Percentiles rank a stretch among this genome's conserved stretches.
phyloP scores from a whole-genome alignment of 2,329 filamentous ascomycete genomes.

The Sphaerostilbella broomeana region DNA sequence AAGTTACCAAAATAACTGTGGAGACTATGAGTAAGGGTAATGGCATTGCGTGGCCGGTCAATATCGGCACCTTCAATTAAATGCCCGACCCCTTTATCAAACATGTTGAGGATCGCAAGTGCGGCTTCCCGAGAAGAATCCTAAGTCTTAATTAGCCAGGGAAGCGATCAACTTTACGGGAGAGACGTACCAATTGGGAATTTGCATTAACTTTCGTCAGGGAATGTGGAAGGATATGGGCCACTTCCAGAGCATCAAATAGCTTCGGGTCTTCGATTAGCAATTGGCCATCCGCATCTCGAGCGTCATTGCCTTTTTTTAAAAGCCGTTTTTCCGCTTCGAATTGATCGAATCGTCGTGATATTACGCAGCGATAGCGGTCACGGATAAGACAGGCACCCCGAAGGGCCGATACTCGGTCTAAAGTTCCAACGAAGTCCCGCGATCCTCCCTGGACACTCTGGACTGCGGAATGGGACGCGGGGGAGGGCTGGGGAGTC shows the following conservation, averaged over 20 bases:
- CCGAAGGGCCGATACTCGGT: background rate
- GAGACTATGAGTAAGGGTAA: conserved; percentile 16
- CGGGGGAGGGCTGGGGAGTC: background rate
- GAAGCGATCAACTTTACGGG: background rate
- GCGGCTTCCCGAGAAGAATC: conserved; percentile 25
- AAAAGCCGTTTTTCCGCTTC: background rate
- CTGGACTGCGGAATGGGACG: background rate
- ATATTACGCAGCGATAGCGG: background rate
- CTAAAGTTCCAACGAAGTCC: background rate
- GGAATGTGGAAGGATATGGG: conserved; percentile 16
- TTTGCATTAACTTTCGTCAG: conserved; percentile 6
- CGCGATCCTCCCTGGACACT: background rate
- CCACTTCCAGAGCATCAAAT: conserved; percentile 13
- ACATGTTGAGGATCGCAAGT: conserved; percentile 36
- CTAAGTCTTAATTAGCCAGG: conserved; percentile 5
- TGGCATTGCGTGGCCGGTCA: conserved; percentile 33
- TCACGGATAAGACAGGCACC: background rate
- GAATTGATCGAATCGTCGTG: background rate
- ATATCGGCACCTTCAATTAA: conserved; percentile 34
- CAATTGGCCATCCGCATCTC: conserved; percentile 6
- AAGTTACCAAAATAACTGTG: conserved; percentile 19
- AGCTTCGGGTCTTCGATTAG: background rate
- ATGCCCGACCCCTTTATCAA: conserved; percentile 29
- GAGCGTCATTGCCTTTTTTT: background rate
- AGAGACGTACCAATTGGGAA: conserved; percentile 10